phyloP scores from a whole-genome alignment of 306 rosid species.

The Ziziphus jujuba region DNA sequence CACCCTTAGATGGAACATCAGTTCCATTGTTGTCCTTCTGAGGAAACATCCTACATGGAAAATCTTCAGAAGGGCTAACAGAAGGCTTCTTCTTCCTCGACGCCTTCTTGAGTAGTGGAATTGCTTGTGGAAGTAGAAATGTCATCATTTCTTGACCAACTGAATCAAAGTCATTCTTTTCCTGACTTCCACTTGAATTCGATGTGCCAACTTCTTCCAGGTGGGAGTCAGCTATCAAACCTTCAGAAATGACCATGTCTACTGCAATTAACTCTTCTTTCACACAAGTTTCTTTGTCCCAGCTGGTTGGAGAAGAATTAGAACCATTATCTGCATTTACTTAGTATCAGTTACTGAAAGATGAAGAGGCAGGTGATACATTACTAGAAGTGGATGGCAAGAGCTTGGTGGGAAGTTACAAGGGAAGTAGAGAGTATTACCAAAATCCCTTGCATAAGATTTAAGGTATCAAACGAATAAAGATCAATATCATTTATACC shows the following conservation, averaged over 20 bases:
- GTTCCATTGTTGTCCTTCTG: slow-evolving; percentile 31
- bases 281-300: slow-evolving; percentile 30
- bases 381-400: slow-evolving; percentile 9
- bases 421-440: background rate
- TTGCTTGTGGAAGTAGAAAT: slow-evolving; percentile 80
- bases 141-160: slow-evolving; percentile 75
- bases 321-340: slow-evolving; percentile 48
- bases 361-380: slow-evolving; percentile 14
- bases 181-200: slow-evolving; percentile 38
- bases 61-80: slow-evolving; percentile 28
- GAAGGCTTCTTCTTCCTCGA: slow-evolving; percentile 42
- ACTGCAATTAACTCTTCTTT: slow-evolving; percentile 20
- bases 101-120: slow-evolving; percentile 63
- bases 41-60: slow-evolving; percentile 29
- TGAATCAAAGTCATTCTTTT: slow-evolving; percentile 48
- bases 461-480: slow-evolving; percentile 57
- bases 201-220: slow-evolving; percentile 35
- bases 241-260: slow-evolving; percentile 35
- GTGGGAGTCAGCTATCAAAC: slow-evolving; percentile 31
- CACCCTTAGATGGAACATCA: slow-evolving; percentile 39
- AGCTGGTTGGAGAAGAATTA: slow-evolving; percentile 36
- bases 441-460: slow-evolving; percentile 47
- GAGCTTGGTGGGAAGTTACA: slow-evolving; percentile 16
- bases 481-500: slow-evolving; percentile 36
- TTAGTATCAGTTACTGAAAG: slow-evolving; percentile 25